Evolutionary conservation across 305 asterid species (phyloP).

Genomic region (Fraxinus velutina): DNA sequence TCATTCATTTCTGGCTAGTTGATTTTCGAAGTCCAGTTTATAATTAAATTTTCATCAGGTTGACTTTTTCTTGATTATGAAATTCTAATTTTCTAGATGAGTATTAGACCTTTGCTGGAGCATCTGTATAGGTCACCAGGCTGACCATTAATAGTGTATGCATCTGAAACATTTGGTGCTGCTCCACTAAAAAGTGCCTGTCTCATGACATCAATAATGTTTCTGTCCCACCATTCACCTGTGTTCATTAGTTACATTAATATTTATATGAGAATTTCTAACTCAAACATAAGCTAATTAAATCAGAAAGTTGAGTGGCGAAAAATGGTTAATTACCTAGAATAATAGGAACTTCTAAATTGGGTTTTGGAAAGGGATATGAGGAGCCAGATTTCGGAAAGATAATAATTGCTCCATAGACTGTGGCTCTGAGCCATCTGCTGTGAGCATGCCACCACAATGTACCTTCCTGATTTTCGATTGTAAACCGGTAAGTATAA

Average conservation of each 20-base stretch:
- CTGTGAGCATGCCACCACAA: conserved; percentile 63
- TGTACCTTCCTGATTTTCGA: conserved; percentile 48
- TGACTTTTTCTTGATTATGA: neutral
- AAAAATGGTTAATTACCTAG: conserved; percentile 30
- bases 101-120: conserved; percentile 39
- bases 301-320: neutral
- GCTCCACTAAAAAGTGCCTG: conserved; percentile 42
- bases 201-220: conserved; percentile 28
- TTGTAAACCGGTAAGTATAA: conserved; percentile 39
- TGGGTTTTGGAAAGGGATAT: conserved; percentile 41
- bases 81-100: neutral
- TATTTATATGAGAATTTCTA: neutral
- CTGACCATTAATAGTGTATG: conserved; percentile 51
- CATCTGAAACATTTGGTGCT: conserved; percentile 51
- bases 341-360: conserved; percentile 43
- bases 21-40: neutral
- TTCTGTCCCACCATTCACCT: conserved; percentile 55
- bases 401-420: conserved; percentile 43
- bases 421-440: conserved; percentile 53
- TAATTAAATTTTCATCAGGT: neutral
- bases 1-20: neutral
- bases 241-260: neutral
- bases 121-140: conserved; percentile 54
- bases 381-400: conserved; percentile 34
- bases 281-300: neutral